These are phyloP conservation scores for Arthroderma sp. DNA, from an alignment of 2,329 filamentous ascomycete species.

Conservation along the genomic window DNA sequence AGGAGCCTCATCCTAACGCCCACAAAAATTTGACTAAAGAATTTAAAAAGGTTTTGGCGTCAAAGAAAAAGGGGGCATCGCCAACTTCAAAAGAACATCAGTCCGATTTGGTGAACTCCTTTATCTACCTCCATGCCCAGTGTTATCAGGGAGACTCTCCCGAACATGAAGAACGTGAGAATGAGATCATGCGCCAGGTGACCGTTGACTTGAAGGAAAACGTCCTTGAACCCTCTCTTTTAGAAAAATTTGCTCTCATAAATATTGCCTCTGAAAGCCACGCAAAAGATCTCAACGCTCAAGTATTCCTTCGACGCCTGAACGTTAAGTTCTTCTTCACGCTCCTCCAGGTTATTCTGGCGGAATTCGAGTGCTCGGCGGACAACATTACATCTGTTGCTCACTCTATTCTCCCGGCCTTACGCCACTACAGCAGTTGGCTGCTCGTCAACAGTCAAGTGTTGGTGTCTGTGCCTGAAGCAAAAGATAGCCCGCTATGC, in stretches of 20 bases:
- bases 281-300: conserved; percentile 39
- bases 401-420: conserved; percentile 49
- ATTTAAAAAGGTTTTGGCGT: conserved; percentile 53
- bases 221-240: conserved; percentile 45
- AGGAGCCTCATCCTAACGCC: conserved; percentile 62
- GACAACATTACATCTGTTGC: conserved; percentile 45
- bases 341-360: conserved; percentile 56
- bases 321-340: conserved; percentile 67
- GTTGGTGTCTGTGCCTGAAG: conserved; percentile 38
- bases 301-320: conserved; percentile 57
- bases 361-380: conserved; percentile 52
- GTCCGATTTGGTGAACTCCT: conserved; percentile 62
- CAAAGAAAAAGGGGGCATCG: conserved; percentile 46
- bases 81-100: conserved; percentile 31
- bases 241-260: conserved; percentile 71
- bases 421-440: conserved; percentile 60
- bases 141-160: conserved; percentile 69
- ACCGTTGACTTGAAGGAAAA: conserved; percentile 59
- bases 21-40: conserved; percentile 65
- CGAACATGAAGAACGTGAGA: conserved; percentile 69
- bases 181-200: conserved; percentile 69
- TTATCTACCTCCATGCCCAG: conserved; percentile 72
- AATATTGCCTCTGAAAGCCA: conserved; percentile 77
- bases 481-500: conserved; percentile 42
- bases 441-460: conserved; percentile 45